These are phyloP conservation scores for Thelephora aurantiotincta DNA, from an alignment of 768 basidiomycete species.

Conservation along the genomic window DNA sequence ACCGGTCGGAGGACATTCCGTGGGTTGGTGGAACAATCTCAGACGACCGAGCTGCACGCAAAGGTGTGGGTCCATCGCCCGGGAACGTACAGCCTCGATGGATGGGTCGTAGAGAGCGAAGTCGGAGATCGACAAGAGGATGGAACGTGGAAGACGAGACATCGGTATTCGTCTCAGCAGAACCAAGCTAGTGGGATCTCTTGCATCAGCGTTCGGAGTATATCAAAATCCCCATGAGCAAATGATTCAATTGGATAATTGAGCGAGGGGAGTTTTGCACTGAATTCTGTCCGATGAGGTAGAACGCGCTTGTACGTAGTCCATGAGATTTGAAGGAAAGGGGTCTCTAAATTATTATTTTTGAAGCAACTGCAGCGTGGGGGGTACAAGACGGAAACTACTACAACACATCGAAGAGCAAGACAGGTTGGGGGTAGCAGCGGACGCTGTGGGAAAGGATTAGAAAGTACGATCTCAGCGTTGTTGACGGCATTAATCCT, in stretches of 20 bases:
- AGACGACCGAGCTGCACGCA: constrained; percentile 27
- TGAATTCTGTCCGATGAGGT: too few species aligned
- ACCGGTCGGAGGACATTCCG: constrained; percentile 54
- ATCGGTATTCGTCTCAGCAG: constrained; percentile 26
- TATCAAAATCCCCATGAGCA: constrained; percentile 4
- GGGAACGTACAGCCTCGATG: constrained; percentile 47
- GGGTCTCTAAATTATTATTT: too few species aligned
- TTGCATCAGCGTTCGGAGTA: constrained; percentile 21
- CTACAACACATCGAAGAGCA: too few species aligned
- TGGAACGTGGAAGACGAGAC: constrained; percentile 19
- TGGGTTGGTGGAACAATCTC: constrained; percentile 38
- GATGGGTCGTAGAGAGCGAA: constrained; percentile 58
- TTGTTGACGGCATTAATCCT: constrained; percentile 14
- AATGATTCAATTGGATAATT: too few species aligned
- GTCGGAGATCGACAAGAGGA: constrained; percentile 27
- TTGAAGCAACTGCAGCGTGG: too few species aligned
- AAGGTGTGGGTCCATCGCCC: constrained; percentile 49
- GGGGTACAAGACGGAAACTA: too few species aligned
- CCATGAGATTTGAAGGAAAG: too few species aligned
- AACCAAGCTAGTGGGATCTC: constrained; percentile 12
- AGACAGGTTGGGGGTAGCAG: too few species aligned
- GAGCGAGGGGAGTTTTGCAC: too few species aligned
- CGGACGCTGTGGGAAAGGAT: too few species aligned
- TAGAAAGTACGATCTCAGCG: too few species aligned
- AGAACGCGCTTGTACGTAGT: too few species aligned